Percentiles rank a stretch among this genome's conserved stretches.
These are phyloP conservation scores for Dillenia suffruticosa DNA, from an alignment of 164 flowering plant species.

Conservation along the genomic window DNA sequence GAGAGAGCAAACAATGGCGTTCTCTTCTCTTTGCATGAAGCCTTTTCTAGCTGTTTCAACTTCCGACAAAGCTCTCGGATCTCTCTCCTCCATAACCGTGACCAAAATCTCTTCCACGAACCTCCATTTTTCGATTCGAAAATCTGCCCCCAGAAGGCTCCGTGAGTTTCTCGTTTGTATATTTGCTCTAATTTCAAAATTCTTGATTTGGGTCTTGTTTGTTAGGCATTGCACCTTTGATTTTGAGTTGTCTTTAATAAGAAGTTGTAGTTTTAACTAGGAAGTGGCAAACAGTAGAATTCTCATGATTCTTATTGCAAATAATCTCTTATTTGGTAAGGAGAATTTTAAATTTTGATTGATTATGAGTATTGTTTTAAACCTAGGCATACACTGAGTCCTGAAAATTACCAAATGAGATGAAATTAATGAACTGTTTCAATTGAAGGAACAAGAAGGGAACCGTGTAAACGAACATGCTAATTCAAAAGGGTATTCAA, in stretches of 20 bases:
- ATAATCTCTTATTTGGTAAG: neutral
- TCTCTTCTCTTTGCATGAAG: constrained; percentile 40
- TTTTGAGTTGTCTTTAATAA: neutral
- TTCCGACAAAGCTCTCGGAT: constrained; percentile 23
- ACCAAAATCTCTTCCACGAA: constrained; percentile 26
- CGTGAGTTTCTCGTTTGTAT: constrained; percentile 23
- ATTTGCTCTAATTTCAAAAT: neutral
- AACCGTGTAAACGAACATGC: no score
- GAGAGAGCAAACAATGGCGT: constrained; percentile 41
- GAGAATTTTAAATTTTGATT: no score
- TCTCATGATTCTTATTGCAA: neutral
- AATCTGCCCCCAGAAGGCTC: constrained; percentile 31
- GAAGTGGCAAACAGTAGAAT: neutral
- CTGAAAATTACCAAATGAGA: no score
- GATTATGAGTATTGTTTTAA: no score
- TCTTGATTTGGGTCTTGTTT: neutral
- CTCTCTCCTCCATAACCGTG: constrained; percentile 31
- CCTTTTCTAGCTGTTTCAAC: constrained; percentile 31
- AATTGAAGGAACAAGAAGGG: no score
- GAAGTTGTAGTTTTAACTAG: neutral
- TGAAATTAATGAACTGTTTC: no score
- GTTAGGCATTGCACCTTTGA: no score
- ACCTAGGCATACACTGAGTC: no score
- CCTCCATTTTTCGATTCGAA: constrained; percentile 32
- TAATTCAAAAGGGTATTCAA: no score